These are phyloP conservation scores for Didymellaceae sp. DNA, from an alignment of 2,329 filamentous ascomycete species.

Conservation along the genomic window DNA sequence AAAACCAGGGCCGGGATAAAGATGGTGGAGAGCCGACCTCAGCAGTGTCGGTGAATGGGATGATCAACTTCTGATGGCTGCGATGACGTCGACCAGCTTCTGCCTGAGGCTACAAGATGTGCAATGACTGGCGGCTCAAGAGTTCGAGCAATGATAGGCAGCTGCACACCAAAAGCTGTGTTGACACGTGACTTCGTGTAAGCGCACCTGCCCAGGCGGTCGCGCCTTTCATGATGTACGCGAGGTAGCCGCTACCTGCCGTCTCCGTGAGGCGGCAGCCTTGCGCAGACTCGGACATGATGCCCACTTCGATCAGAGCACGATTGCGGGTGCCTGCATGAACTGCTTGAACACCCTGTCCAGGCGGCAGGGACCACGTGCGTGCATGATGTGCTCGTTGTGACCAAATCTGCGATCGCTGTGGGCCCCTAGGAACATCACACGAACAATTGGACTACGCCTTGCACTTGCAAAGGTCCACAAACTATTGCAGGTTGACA, in stretches of 20 bases:
- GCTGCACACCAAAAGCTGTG: background rate
- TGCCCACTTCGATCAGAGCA: background rate
- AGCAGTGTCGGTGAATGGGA: constrained; percentile 33
- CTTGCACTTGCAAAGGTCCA: too few species aligned
- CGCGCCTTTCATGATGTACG: too few species aligned
- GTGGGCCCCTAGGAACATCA: background rate
- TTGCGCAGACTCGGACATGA: constrained; percentile 12
- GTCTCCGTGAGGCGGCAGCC: constrained; percentile 2
- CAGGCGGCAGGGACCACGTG: constrained; percentile 8
- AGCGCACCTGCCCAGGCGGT: background rate
- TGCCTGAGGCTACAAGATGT: background rate
- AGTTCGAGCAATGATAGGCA: background rate
- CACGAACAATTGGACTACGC: background rate
- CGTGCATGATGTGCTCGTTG: background rate
- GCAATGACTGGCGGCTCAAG: background rate
- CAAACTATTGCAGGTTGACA: constrained; percentile 1
- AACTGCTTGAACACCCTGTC: background rate
- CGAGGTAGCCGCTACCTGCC: too few species aligned
- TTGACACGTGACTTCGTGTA: constrained; percentile 2
- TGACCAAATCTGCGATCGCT: background rate
- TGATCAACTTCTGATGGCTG: constrained; percentile 27
- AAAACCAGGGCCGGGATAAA: constrained; percentile 20
- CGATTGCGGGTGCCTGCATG: background rate
- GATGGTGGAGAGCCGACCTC: constrained; percentile 41
- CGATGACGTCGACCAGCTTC: background rate